A percentile compares a stretch with the other conserved stretches of the same genome.
Evolutionary conservation across 2,329 filamentous ascomycete species (phyloP).

Genomic region (Epichloe typhina): DNA sequence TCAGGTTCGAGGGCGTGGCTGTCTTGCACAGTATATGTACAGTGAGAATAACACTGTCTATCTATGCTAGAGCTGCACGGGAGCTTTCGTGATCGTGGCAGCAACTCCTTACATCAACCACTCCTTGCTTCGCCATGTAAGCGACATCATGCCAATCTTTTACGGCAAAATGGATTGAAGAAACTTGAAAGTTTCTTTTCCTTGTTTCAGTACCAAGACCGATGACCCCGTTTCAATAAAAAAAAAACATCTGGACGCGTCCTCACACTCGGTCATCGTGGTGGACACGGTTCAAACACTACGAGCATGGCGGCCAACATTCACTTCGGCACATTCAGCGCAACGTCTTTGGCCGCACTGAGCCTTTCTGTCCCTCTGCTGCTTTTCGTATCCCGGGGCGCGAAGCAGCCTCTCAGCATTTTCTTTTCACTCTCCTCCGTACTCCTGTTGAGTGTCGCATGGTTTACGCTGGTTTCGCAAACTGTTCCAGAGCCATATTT

Average conservation of each 20-base stretch:
- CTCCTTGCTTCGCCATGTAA: neutral
- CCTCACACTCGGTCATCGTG: neutral
- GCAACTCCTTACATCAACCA: neutral
- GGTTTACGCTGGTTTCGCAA: slow-evolving; percentile 13
- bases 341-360: slow-evolving; percentile 2
- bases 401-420: neutral
- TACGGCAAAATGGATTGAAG: neutral
- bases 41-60: neutral
- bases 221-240: neutral
- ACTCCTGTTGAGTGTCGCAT: slow-evolving; percentile 9
- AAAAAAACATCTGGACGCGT: neutral
- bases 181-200: no score
- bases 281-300: neutral
- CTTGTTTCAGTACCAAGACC: neutral
- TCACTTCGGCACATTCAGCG: neutral
- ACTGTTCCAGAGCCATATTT: slow-evolving; percentile 41
- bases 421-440: slow-evolving; percentile 5
- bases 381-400: neutral
- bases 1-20: no score
- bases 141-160: neutral
- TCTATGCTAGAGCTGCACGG: neutral
- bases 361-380: slow-evolving; percentile 4
- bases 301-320: neutral
- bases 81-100: neutral
- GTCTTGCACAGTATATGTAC: neutral